These are phyloP conservation scores for Clarireedia sp. DNA, from an alignment of 2,329 filamentous ascomycete species.

Conservation along the genomic window DNA sequence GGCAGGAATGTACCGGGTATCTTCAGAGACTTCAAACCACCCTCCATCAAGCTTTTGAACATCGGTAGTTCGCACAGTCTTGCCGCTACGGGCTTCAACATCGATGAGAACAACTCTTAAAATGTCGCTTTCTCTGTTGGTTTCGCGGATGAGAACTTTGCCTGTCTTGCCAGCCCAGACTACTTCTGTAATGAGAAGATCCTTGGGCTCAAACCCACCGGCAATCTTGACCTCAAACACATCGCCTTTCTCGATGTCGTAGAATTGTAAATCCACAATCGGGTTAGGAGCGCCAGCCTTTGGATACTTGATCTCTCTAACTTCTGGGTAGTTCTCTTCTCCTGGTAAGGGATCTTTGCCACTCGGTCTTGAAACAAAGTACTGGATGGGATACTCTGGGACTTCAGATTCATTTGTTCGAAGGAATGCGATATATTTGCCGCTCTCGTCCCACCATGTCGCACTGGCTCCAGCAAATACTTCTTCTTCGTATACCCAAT, in stretches of 20 bases:
- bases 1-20: constrained; percentile 78
- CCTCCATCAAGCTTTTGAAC: constrained; percentile 83
- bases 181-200: constrained; percentile 87
- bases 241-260: constrained; percentile 69
- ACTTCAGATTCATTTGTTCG: constrained; percentile 90
- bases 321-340: constrained; percentile 84
- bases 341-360: constrained; percentile 59
- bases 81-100: constrained; percentile 62
- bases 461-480: constrained; percentile 73
- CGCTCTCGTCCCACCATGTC: constrained; percentile 93
- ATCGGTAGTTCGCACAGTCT: constrained; percentile 71
- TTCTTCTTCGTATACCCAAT: constrained; percentile 92
- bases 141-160: constrained; percentile 81
- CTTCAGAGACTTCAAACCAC: constrained; percentile 91
- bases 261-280: constrained; percentile 79
- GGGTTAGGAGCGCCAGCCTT: constrained; percentile 94
- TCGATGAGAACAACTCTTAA: constrained; percentile 83
- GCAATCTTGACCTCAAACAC: constrained; percentile 72
- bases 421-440: constrained; percentile 82
- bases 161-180: constrained; percentile 71
- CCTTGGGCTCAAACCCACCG: constrained; percentile 69
- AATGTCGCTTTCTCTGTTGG: constrained; percentile 89
- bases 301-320: constrained; percentile 90
- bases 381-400: constrained; percentile 86
- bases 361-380: constrained; percentile 82